Evolutionary conservation across 2,329 filamentous ascomycete genomes (phyloP), one percentile per base, ranked within the genome.

Genomic region (Paradendryphiella salina): DNA sequence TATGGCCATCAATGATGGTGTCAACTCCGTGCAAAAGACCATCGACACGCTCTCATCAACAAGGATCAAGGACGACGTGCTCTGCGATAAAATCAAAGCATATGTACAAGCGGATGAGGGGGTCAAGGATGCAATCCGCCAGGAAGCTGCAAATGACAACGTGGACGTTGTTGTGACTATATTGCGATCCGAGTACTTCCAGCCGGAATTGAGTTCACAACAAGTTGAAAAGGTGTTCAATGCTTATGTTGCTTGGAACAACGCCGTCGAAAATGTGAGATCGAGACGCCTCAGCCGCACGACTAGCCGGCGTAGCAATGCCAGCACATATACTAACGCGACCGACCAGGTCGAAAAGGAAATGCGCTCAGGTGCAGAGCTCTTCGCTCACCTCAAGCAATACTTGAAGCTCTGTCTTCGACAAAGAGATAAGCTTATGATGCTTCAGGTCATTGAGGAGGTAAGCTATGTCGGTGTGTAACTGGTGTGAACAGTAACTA

Each of bases 401-500:
- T 82, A 96, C 29, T 80, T 97, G 67, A 97, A 97, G 77, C 80
- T 99, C 28, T 88, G 91, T 73, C 93, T 90, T 9, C 83, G 94
- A 40, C 90, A 96, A 68, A 83, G 93, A 39, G 94, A 99, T 73
- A 99, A 99, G 84, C 80, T 86, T 26, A 96, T 96, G 92, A 97
- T 99, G 93, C 79, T 96, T 46, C 84, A 86, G 56, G 86, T 97
- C 65, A 94, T 99, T 44, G 92, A 97, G 75, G 93, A 99, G 69
- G 76, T 78, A 70, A 48, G 70, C 49, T 49, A 11, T 5, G 11
- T 14, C 10, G 11, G 44, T 4, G 14, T 5, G 35, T 13, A 37
- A 7, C 40, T 36, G 20, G 13, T 11, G 10, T 8, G n/a, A 23
- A 9, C 7, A 8, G 20, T 18, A 47, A 44, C 67, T 68, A 54